phyloP scores from a whole-genome alignment of 495 filamentous ascomycete species.

The Talaromyces thailandensis region DNA sequence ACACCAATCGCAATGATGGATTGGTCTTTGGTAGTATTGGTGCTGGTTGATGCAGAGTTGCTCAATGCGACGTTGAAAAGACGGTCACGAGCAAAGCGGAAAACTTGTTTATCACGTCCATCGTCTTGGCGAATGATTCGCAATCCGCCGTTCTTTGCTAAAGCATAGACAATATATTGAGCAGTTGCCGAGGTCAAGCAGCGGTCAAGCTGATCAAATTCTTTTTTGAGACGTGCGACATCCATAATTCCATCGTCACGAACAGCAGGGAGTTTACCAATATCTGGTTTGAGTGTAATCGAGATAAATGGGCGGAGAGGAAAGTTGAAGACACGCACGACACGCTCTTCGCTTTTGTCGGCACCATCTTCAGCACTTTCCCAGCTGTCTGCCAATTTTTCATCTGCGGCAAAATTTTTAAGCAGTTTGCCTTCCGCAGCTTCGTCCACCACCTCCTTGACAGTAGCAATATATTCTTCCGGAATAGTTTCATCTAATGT shows the following conservation, averaged over 20 bases:
- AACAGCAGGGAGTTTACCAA: conserved; percentile 39
- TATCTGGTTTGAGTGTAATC: conserved; percentile 43
- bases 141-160: conserved; percentile 84
- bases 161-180: conserved; percentile 85
- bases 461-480: conserved; percentile 37
- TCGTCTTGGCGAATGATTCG: conserved; percentile 90
- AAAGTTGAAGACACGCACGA: conserved; percentile 83
- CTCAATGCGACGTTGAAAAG: conserved; percentile 90
- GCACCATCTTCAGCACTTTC: conserved; percentile 72
- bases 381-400: conserved; percentile 57
- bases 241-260: conserved; percentile 69
- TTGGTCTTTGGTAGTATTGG: conserved; percentile 48
- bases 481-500: conserved; percentile 8
- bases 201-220: conserved; percentile 94
- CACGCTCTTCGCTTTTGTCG: conserved; percentile 54
- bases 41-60: conserved; percentile 38
- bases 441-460: conserved; percentile 48
- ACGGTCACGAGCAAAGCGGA: conserved; percentile 77
- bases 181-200: conserved; percentile 84
- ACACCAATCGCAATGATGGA: conserved; percentile 85
- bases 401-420: conserved; percentile 36
- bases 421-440: conserved; percentile 37
- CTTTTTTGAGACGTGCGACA: conserved; percentile 89
- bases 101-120: conserved; percentile 79
- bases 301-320: conserved; percentile 92